phyloP scores from a whole-genome alignment of 2,329 filamentous ascomycete species.

The Teratosphaeria zuluensis region DNA sequence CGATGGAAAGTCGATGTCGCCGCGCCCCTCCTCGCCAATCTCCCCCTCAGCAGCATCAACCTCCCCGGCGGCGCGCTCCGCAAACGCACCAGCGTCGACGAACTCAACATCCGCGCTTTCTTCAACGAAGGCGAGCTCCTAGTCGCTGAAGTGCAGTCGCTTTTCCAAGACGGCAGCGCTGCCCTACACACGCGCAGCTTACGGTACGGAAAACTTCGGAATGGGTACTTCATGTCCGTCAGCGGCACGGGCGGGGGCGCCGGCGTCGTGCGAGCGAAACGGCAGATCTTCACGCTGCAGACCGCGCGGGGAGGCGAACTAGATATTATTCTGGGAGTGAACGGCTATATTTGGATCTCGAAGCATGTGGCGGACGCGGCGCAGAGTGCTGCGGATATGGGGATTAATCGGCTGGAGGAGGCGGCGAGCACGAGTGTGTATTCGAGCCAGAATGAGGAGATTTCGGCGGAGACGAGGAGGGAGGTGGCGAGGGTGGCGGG shows the following conservation, averaged over 20 bases:
- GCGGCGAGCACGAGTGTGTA: constrained; percentile 77
- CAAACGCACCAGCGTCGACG: constrained; percentile 87
- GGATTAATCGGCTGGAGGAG: constrained; percentile 82
- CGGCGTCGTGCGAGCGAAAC: constrained; percentile 71
- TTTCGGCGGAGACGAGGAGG: constrained; percentile 64
- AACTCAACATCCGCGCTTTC: constrained; percentile 94
- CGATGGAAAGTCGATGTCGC: constrained; percentile 94
- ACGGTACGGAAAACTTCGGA: constrained; percentile 91
- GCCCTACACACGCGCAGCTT: constrained; percentile 81
- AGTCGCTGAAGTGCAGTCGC: constrained; percentile 85
- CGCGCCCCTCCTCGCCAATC: constrained; percentile 70
- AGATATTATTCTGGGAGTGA: constrained; percentile 84
- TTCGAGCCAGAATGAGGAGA: constrained; percentile 86
- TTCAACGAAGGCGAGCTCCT: constrained; percentile 91
- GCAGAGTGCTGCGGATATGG: constrained; percentile 44
- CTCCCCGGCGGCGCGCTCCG: constrained; percentile 86
- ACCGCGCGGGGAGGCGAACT: constrained; percentile 54
- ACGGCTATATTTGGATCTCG: constrained; percentile 93
- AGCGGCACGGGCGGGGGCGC: constrained; percentile 66
- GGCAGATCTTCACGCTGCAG: constrained; percentile 81
- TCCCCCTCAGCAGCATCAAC: constrained; percentile 86
- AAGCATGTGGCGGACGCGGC: constrained; percentile 52
- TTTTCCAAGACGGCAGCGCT: constrained; percentile 68
- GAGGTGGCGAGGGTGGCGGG: constrained; percentile 81
- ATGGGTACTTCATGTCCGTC: constrained; percentile 80